These are phyloP conservation scores for Pseudogymnoascus sp. DNA, from an alignment of 2,329 filamentous ascomycete species.

Conservation along the genomic window DNA sequence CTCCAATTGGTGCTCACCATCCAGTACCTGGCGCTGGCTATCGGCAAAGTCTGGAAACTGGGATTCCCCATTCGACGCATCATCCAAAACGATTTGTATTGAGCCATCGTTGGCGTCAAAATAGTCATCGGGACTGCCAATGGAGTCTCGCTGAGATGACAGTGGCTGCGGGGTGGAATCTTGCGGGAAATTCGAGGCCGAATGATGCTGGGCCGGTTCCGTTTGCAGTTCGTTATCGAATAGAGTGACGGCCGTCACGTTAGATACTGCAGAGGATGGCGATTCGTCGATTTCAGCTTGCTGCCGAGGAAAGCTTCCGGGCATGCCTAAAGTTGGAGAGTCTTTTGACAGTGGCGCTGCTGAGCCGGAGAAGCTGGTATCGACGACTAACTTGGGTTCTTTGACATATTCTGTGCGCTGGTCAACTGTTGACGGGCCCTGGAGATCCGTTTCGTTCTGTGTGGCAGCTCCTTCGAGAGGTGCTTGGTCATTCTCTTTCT, in stretches of 20 bases:
- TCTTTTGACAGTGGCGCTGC: constrained; percentile 33
- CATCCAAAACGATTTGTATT: constrained; percentile 26
- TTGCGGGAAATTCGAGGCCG: constrained; percentile 16
- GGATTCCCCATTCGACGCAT: constrained; percentile 20
- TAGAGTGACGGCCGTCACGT: constrained; percentile 57
- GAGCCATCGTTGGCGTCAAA: constrained; percentile 18
- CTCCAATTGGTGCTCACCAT: background rate
- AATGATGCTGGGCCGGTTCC: constrained; percentile 35
- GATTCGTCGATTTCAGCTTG: constrained; percentile 39
- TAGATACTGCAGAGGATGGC: constrained; percentile 54
- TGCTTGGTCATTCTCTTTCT: constrained; percentile 32
- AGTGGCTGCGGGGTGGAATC: constrained; percentile 23
- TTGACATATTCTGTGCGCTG: background rate
- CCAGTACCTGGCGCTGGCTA: background rate
- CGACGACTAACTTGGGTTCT: constrained; percentile 1
- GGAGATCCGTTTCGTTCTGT: background rate
- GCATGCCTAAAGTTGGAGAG: constrained; percentile 62
- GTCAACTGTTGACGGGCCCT: background rate
- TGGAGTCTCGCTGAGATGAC: constrained; percentile 20
- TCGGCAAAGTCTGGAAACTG: constrained; percentile 10
- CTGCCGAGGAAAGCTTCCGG: constrained; percentile 50
- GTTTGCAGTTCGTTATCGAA: constrained; percentile 69
- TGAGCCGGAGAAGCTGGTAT: constrained; percentile 16
- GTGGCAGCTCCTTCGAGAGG: background rate
- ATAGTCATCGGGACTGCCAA: constrained; percentile 14